Conservation (phyloP, 148 eudicot genomes). For the Chenopodium suecicum region DNA sequence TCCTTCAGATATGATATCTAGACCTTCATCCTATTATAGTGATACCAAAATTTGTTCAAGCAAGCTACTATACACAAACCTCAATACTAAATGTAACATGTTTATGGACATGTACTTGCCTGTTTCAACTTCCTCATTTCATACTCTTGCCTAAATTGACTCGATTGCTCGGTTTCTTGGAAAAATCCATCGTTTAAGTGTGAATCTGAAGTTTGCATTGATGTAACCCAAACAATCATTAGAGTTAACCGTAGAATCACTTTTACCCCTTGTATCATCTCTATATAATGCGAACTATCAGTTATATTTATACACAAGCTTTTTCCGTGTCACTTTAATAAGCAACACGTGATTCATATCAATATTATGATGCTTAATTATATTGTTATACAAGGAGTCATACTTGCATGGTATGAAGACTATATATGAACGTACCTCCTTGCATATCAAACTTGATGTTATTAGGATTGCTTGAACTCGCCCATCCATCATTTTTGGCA, state of each 20-base stretch:
- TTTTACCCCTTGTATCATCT: neutral
- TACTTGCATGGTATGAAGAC: neutral
- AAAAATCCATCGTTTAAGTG: constrained; percentile 58
- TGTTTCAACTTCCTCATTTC: constrained; percentile 91
- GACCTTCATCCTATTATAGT: constrained; percentile 71
- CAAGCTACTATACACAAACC: neutral
- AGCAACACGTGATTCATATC: too few species aligned
- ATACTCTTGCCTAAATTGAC: constrained; percentile 72
- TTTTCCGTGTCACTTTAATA: too few species aligned
- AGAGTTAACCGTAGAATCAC: neutral
- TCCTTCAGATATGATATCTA: constrained; percentile 90
- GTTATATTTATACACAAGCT: too few species aligned
- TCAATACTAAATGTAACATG: too few species aligned
- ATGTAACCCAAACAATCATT: neutral
- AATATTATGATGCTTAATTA: too few species aligned
- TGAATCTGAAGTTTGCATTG: constrained; percentile 40
- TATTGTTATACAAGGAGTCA: too few species aligned
- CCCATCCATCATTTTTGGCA: constrained; percentile 47
- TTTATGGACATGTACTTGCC: constrained; percentile 36
- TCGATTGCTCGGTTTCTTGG: constrained; percentile 76
- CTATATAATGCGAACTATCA: too few species aligned
- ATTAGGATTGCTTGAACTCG: constrained; percentile 50
- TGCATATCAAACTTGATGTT: constrained; percentile 72
- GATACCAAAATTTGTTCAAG: neutral
- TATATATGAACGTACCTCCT: constrained; percentile 25